Base-by-base conservation (phyloP, 1,284 basidiomycete species). In the Entoloma clypeatum region DNA sequence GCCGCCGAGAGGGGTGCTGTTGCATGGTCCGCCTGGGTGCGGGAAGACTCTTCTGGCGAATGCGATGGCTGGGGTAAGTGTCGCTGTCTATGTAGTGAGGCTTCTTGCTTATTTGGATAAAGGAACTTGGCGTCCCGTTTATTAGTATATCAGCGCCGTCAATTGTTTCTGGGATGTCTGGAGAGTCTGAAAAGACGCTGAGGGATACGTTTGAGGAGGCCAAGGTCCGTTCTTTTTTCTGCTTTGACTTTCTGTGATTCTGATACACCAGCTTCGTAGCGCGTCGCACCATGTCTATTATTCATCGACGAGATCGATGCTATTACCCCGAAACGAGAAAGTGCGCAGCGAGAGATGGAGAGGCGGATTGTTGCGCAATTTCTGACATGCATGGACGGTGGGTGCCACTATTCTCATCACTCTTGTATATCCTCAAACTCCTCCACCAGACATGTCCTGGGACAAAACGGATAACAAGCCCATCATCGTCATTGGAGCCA, bases 291-390 rank as follows among this genome's bases (percentile, higher is more conserved):
- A 0, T 94, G 91, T 54, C 68, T 97, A 2, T 64, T 96, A 3
- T 97, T 97, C 66, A 89, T 97, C 36, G 95, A 99, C 62, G 95
- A 98, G 62, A 96, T 99, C 24, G 95, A 99, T 57, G 92, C 95
- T 5, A 96, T 99, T 52, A 98, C 94, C 1, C 92, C 92, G 0
- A 99, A 99, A 66, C 74, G 95, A 47, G 95, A 98, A 67, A 98
- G 89, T 49, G 95, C 95, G 0, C 92, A 95, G 57, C 71, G 95
- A 47, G 95, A 99, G 68, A 99, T 98, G 95, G 95, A 99, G 57
- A 71, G 94, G 29, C 75, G 95, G 6, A 98, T 99, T 45, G 95
- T 99, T 6, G 95, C 93, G 0, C 95, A 99, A 63, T 88, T 98
- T 41, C 67, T 98, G 38, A 99, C 95, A 0, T 98, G 93, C 64